Base-by-base conservation (phyloP, 371 early-diverging fungal genomes). In the Mortierella sp. region DNA sequence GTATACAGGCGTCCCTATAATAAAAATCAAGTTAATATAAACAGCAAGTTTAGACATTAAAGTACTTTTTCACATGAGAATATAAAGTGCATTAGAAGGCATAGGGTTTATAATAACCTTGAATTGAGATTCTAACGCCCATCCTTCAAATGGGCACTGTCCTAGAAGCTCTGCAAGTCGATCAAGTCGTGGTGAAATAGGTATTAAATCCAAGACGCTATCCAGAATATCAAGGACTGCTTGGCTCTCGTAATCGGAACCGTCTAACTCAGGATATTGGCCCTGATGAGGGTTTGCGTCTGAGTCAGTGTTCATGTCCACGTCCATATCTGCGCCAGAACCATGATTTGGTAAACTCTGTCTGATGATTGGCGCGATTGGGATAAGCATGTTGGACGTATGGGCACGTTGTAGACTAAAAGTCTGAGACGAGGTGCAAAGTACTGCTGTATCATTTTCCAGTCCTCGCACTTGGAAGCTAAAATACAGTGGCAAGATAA, bases 301-400 rank as follows among this genome's bases (percentile, higher is more conserved):
- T 6, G 48, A 41, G 45, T 40, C 53, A 11, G 63, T 7, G 8
- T 47, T 36, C 22, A 24, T n/a, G 36, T 72, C 61, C 24, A 50
- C 19, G 3, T 58, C 59, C 38, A 55, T 38, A 11, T 72, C 77
- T 60, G 64, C 40, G 19, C 61, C 69, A 38, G 63, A 32, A 13
- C 47, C 65, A 10, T 19, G 16, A 32, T 43, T 53, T n/a, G 16
- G 43, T 7, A 21, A 24, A 10, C 55, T n/a, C 24, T 58, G 66
- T 19, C 52, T 69, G 15, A 68, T 43, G 40, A 79, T 48, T 4
- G 71, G 80, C 8, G 82, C 76, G 22, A 81, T 57, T 1, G 82
- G 82, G 16, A 81, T 45, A 36, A 81, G 72, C 63, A 63, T 76
- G 61, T 81, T 81, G 69, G 82, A 81, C 33, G 82, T 81, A 32